Evolutionary conservation across 2,329 filamentous ascomycete genomes (phyloP).

Genomic region (Botrytis sinoallii): DNA sequence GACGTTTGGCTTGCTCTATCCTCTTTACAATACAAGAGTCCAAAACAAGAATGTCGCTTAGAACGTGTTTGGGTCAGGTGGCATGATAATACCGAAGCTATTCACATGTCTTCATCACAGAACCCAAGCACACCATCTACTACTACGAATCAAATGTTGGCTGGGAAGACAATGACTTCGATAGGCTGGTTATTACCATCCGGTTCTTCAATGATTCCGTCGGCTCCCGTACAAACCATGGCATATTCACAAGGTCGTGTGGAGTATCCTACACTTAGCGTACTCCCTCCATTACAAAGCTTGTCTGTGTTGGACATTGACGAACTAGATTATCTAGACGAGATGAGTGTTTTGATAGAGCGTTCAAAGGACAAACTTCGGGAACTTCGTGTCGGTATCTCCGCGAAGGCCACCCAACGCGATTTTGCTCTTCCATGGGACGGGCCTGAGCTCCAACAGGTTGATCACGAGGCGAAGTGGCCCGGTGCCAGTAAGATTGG

Average conservation of each 20-base stretch:
- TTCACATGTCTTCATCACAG: constrained; percentile 31
- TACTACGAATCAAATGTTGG: constrained; percentile 33
- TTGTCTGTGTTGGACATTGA: constrained; percentile 78
- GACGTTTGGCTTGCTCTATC: constrained; percentile 79
- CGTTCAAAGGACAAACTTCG: constrained; percentile 63
- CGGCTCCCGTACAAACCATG: constrained; percentile 29
- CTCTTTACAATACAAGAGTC: constrained; percentile 57
- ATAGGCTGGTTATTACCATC: constrained; percentile 42
- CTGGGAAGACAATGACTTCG: constrained; percentile 42
- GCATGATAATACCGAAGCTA: constrained; percentile 63
- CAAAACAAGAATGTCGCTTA: constrained; percentile 61
- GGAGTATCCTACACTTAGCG: constrained; percentile 77
- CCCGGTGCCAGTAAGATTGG: constrained; percentile 56
- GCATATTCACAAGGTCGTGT: constrained; percentile 56
- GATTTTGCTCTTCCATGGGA: constrained; percentile 64
- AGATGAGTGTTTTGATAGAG: constrained; percentile 74
- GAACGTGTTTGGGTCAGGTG: constrained; percentile 77
- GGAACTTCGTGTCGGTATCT: constrained; percentile 72
- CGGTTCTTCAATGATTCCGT: constrained; percentile 24
- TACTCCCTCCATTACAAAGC: constrained; percentile 70
- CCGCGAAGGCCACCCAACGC: constrained; percentile 45
- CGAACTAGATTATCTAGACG: constrained; percentile 77
- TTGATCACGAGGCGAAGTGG: constrained; percentile 57
- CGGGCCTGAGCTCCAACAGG: constrained; percentile 58
- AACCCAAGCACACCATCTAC: constrained; percentile 25